These are phyloP conservation scores for Caryopteris hybrid DNA, from an alignment of 305 asterid genomes.

Conservation along the genomic window DNA sequence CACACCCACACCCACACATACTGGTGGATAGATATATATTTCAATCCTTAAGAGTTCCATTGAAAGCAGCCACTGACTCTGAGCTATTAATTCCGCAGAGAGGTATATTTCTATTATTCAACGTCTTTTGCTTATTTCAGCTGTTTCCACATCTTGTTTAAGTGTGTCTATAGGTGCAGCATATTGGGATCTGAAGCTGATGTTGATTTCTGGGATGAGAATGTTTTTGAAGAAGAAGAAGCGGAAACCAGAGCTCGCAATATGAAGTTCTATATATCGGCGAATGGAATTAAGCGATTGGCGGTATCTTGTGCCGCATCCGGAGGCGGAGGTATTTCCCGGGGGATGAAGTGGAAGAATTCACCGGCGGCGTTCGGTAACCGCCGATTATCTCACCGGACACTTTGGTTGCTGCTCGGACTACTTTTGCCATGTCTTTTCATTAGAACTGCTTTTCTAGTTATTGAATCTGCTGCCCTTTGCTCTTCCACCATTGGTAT, in stretches of 20 bases:
- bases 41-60: background rate
- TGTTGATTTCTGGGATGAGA: conserved; percentile 18
- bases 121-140: background rate
- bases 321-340: conserved; percentile 25
- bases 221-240: conserved; percentile 30
- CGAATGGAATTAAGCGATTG: conserved; percentile 39
- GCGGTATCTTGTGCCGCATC: conserved; percentile 34
- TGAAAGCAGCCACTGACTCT: background rate
- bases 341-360: conserved; percentile 53
- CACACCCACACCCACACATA: background rate
- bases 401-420: conserved; percentile 52
- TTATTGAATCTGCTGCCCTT: conserved; percentile 66
- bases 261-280: conserved; percentile 46
- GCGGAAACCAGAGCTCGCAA: conserved; percentile 33
- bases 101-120: conserved; percentile 4
- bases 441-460: conserved; percentile 53
- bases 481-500: conserved; percentile 72
- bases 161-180: background rate
- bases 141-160: background rate
- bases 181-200: conserved; percentile 36
- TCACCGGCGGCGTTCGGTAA: conserved; percentile 23
- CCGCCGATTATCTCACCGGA: conserved; percentile 50
- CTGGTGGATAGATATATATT: background rate
- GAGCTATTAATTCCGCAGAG: conserved; percentile 2
- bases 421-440: conserved; percentile 55